Percentiles rank a stretch among this genome's conserved stretches.
Conservation (phyloP, 805 yeast species). For the Saturnispora silvae region DNA sequence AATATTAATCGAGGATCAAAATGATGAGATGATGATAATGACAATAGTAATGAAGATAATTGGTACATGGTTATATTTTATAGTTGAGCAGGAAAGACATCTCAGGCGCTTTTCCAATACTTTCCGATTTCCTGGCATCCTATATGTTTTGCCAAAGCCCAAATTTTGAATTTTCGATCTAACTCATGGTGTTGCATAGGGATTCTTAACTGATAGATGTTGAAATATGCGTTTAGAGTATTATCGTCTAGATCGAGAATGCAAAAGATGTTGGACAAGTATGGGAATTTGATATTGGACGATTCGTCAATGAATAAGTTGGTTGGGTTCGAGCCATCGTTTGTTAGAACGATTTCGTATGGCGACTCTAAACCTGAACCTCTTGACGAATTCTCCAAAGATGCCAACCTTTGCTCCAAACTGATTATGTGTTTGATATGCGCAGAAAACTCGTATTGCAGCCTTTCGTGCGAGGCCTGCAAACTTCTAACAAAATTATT, state of each 20-base stretch:
- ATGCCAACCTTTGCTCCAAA: conserved; percentile 22
- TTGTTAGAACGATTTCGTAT: conserved; percentile 22
- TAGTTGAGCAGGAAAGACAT: no score
- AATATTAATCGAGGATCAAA: no score
- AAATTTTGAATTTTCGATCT: conserved; percentile 12
- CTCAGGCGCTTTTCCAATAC: conserved; percentile 19
- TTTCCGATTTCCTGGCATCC: conserved; percentile 25
- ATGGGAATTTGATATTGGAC: conserved; percentile 13
- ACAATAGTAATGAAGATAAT: no score
- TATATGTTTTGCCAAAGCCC: conserved; percentile 21
- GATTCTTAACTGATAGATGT: conserved; percentile 3
- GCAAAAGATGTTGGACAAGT: conserved; percentile 17
- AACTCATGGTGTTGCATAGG: conserved; percentile 5
- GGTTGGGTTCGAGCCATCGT: conserved; percentile 19
- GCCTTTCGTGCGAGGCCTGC: conserved; percentile 9
- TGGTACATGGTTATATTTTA: no score
- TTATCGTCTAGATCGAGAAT: conserved; percentile 14
- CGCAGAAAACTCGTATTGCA: conserved; percentile 10
- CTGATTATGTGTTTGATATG: conserved; percentile 17
- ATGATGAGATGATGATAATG: no score
- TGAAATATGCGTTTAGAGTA: conserved; percentile 2
- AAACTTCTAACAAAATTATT: conserved; percentile 1
- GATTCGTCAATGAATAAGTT: conserved; percentile 3
- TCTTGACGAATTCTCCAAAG: conserved; percentile 18
- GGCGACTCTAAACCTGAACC: conserved; percentile 24